phyloP scores from a whole-genome alignment of 169 alveolate genomes.

The Plasmodium reichenowi region DNA sequence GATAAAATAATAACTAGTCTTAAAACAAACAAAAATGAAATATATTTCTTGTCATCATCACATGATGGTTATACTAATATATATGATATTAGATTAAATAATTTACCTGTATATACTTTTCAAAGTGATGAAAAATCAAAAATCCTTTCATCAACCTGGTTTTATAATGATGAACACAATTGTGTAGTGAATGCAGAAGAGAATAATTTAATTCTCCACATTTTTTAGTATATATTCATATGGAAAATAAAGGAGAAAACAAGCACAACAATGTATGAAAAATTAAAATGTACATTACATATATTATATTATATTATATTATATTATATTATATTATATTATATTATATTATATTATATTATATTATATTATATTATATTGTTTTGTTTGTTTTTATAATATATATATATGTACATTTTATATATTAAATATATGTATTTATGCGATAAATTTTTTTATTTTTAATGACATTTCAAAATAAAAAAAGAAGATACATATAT shows the following conservation, averaged over 20 bases:
- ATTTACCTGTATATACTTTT: slow-evolving; percentile 59
- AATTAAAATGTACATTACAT: neutral
- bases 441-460: too few species aligned
- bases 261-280: too few species aligned
- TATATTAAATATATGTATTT: too few species aligned
- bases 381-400: too few species aligned
- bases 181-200: slow-evolving; percentile 59
- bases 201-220: slow-evolving; percentile 21
- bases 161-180: slow-evolving; percentile 17
- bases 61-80: slow-evolving; percentile 70
- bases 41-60: slow-evolving; percentile 55
- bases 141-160: slow-evolving; percentile 59
- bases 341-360: too few species aligned
- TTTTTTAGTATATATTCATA: slow-evolving; percentile 13
- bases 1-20: slow-evolving; percentile 65
- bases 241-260: too few species aligned
- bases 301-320: too few species aligned
- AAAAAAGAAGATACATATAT: too few species aligned
- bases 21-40: slow-evolving; percentile 37
- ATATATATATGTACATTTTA: too few species aligned
- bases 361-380: too few species aligned
- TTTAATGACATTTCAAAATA: too few species aligned
- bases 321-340: too few species aligned
- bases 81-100: slow-evolving; percentile 64
- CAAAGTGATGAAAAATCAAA: slow-evolving; percentile 52